Percentiles rank a stretch among this genome's conserved stretches.
Evolutionary conservation across 2,329 filamentous ascomycete species (phyloP).

Genomic region (Aaosphaeria arxii): DNA sequence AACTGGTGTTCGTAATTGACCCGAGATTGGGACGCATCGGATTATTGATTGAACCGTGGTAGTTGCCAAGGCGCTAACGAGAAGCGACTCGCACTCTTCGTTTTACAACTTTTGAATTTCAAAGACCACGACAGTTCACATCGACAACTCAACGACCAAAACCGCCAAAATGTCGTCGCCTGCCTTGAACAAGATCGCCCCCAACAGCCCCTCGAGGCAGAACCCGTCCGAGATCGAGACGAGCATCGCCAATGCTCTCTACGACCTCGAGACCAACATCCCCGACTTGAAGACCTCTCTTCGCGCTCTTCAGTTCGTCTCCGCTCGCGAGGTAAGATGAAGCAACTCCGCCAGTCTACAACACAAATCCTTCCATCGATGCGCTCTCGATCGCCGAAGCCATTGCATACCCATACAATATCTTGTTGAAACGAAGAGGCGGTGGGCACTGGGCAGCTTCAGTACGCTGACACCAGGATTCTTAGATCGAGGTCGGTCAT

Average conservation of each 20-base stretch:
- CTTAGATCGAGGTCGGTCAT: conserved; percentile 98
- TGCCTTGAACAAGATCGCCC: conserved; percentile 95
- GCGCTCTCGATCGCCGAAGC: conserved; percentile 25
- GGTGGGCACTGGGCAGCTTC: conserved; percentile 56
- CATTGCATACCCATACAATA: conserved; percentile 15
- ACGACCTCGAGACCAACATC: conserved; percentile 99
- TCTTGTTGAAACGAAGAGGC: conserved; percentile 46
- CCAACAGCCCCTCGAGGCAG: conserved; percentile 93
- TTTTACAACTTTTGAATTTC: too few relatives aligned
- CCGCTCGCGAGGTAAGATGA: conserved; percentile 95
- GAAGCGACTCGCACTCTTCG: too few relatives aligned
- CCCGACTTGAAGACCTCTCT: conserved; percentile 95
- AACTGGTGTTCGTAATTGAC: too few relatives aligned
- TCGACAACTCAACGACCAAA: conserved; percentile 23
- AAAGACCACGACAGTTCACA: conserved; percentile 9
- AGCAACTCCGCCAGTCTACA: conserved; percentile 19
- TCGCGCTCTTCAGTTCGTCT: conserved; percentile 97
- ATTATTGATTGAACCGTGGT: too few relatives aligned
- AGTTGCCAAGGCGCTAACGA: too few relatives aligned
- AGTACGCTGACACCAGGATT: conserved; percentile 55
- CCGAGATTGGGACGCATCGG: too few relatives aligned
- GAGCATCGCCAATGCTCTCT: conserved; percentile 94
- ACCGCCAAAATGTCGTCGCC: conserved; percentile 60
- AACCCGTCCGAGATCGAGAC: conserved; percentile 97
- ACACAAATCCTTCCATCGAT: conserved; percentile 14